A percentile compares a stretch with the other conserved stretches of the same genome.
Conservation (phyloP, 1,139 yeast genomes). For the Sugiyamaella neomexicana region DNA sequence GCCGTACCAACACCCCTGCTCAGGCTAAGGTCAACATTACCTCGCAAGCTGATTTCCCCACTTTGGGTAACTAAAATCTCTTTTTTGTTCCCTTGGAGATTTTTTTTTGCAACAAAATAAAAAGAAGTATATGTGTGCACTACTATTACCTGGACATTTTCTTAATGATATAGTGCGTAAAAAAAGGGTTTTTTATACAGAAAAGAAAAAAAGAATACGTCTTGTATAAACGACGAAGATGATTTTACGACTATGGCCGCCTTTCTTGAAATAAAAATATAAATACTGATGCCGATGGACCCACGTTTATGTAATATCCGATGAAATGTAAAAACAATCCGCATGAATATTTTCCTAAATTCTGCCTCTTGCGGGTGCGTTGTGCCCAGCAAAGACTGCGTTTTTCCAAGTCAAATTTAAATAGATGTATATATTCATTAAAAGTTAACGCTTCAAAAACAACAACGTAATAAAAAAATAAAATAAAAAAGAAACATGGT, state of each 20-base stretch:
- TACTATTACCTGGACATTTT: constrained; percentile 5
- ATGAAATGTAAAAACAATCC: constrained; percentile 16
- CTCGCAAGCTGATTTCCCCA: constrained; percentile 38
- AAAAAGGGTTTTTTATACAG: not conserved
- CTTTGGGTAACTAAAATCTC: constrained; percentile 35
- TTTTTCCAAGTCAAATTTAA: too few relatives aligned
- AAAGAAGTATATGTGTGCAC: constrained; percentile 5
- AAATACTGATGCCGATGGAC: constrained; percentile 14
- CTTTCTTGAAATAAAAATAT: not conserved
- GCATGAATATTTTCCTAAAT: not conserved
- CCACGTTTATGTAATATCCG: constrained; percentile 13
- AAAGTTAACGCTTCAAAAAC: not conserved
- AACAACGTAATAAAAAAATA: not conserved
- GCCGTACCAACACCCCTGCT: constrained; percentile 34
- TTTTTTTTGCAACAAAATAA: not conserved
- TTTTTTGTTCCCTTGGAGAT: constrained; percentile 1
- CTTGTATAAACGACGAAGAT: constrained; percentile 15
- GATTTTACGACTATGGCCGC: constrained; percentile 16
- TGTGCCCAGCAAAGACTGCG: not conserved
- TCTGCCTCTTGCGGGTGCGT: constrained; percentile 1
- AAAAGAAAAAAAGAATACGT: not conserved
- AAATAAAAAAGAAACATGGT: not conserved
- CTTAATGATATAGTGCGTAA: constrained; percentile 10
- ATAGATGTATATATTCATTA: not conserved
- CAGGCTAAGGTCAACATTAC: constrained; percentile 31